Percentiles rank a stretch among this genome's conserved stretches.
Conservation (phyloP, 2,329 filamentous ascomycete species). For the Thielaviopsis ethacetica region DNA sequence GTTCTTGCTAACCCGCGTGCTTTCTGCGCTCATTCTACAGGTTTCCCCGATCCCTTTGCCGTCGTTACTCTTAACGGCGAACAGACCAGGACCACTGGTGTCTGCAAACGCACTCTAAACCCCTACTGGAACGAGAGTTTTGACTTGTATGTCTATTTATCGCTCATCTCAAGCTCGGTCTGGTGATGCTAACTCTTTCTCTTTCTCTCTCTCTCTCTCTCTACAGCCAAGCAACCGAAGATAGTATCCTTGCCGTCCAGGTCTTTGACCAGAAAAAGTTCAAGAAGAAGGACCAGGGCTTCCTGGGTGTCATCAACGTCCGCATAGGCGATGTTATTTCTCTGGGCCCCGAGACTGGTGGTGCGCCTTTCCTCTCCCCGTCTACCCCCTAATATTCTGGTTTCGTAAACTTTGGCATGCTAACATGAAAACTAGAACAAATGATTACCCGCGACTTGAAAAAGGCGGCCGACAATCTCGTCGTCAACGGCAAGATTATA, state of each 20-base stretch:
- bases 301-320: conserved; percentile 94
- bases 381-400: not conserved
- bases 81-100: conserved; percentile 93
- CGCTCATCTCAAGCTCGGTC: not conserved
- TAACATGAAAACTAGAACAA: conserved; percentile 46
- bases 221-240: conserved; percentile 70
- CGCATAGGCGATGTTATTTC: conserved; percentile 90
- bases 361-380: conserved; percentile 31
- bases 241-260: conserved; percentile 91
- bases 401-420: not conserved
- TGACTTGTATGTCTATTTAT: conserved; percentile 58
- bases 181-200: not conserved
- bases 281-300: conserved; percentile 99
- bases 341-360: conserved; percentile 74
- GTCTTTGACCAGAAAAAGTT: conserved; percentile 99
- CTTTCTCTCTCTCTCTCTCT: not conserved
- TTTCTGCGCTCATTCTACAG: conserved; percentile 27
- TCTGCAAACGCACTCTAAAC: conserved; percentile 94
- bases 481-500: conserved; percentile 95
- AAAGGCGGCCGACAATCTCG: conserved; percentile 94
- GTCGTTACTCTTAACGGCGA: conserved; percentile 95
- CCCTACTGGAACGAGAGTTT: conserved; percentile 99
- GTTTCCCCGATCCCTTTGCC: conserved; percentile 93
- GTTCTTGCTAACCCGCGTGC: not conserved
- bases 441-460: conserved; percentile 97